Conservation (phyloP, 164 flowering plant species). For the Berberis thunbergii region DNA sequence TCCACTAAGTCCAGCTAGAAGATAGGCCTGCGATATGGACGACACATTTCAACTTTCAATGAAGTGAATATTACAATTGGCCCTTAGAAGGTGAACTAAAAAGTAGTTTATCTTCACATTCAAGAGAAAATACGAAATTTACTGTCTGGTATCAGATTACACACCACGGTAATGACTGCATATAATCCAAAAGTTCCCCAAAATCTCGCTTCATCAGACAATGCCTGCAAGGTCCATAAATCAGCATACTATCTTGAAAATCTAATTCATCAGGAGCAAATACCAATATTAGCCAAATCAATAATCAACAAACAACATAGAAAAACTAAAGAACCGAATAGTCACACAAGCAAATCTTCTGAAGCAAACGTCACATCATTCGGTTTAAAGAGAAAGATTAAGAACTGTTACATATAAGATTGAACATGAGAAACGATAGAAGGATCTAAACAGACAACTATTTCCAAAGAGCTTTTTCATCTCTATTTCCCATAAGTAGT, state of each 20-base stretch:
- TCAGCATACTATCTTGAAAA: background rate
- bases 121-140: background rate
- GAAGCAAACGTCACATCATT: too few relatives aligned
- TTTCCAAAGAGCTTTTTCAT: too few relatives aligned
- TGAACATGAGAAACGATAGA: too few relatives aligned
- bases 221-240: slow-evolving; percentile 35
- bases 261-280: background rate
- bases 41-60: background rate
- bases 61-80: too few relatives aligned
- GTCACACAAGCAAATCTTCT: too few relatives aligned
- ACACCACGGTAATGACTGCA: slow-evolving; percentile 67
- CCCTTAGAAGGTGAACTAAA: too few relatives aligned
- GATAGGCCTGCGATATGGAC: slow-evolving; percentile 51
- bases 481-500: too few relatives aligned
- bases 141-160: slow-evolving; percentile 11
- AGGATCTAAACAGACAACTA: too few relatives aligned
- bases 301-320: background rate
- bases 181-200: slow-evolving; percentile 97
- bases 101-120: too few relatives aligned
- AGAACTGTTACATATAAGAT: too few relatives aligned
- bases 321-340: background rate
- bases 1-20: slow-evolving; percentile 70
- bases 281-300: background rate
- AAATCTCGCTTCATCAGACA: slow-evolving; percentile 67
- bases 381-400: too few relatives aligned